These are phyloP conservation scores for Candida silvatica DNA, from an alignment of 805 yeast genomes.

Conservation along the genomic window DNA sequence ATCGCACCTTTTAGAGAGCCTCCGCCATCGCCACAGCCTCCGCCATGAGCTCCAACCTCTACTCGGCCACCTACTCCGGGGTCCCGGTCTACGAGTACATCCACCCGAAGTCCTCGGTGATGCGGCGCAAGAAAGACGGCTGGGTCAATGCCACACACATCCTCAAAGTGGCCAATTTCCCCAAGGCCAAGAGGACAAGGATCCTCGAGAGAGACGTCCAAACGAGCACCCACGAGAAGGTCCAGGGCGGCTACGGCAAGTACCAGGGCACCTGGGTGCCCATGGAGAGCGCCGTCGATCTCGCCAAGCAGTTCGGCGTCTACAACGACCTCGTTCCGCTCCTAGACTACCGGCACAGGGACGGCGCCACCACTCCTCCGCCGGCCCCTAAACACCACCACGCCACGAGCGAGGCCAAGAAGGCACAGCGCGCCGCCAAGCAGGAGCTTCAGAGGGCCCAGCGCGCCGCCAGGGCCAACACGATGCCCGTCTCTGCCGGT, in stretches of 20 bases:
- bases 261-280: constrained; percentile 99
- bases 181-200: constrained; percentile 89
- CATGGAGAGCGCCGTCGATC: constrained; percentile 56
- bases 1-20: no score
- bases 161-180: constrained; percentile 85
- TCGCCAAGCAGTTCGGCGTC: constrained; percentile 61
- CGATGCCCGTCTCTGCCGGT: no score
- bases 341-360: constrained; percentile 47
- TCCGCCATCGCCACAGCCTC: neutral
- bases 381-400: constrained; percentile 62
- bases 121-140: constrained; percentile 69
- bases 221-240: constrained; percentile 80
- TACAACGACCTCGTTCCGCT: constrained; percentile 53
- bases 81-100: constrained; percentile 78
- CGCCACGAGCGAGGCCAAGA: constrained; percentile 37
- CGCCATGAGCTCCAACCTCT: no score
- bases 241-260: constrained; percentile 95
- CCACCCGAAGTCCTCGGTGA: constrained; percentile 60
- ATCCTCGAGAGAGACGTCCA: constrained; percentile 93
- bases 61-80: constrained; percentile 72
- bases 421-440: neutral
- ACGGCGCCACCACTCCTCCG: constrained; percentile 46
- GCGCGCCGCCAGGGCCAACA: no score
- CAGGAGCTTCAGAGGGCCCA: constrained; percentile 4
- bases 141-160: constrained; percentile 96